These are phyloP conservation scores for Bassia scoparia DNA, from an alignment of 148 eudicot species.

Conservation along the genomic window DNA sequence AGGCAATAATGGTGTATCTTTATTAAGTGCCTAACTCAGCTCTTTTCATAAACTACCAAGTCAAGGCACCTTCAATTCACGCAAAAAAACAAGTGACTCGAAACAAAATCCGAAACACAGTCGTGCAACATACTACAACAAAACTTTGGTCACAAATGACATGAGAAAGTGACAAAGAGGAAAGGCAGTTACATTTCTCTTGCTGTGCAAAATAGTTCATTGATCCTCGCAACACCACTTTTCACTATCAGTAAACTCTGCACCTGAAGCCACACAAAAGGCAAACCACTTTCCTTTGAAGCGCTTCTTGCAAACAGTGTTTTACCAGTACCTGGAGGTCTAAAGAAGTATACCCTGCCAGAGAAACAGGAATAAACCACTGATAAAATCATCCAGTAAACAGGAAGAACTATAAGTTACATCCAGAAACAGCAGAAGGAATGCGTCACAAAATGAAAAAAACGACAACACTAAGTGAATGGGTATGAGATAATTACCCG, in stretches of 20 bases:
- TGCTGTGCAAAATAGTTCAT: constrained; percentile 72
- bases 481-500: constrained; percentile 47
- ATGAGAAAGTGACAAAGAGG: constrained; percentile 4
- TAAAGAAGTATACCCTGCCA: constrained; percentile 87
- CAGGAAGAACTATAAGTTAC: neutral
- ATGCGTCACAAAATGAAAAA: too few relatives aligned
- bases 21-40: too few relatives aligned
- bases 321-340: constrained; percentile 97
- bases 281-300: constrained; percentile 86
- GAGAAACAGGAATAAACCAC: constrained; percentile 6
- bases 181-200: constrained; percentile 68
- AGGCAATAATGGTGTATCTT: too few relatives aligned
- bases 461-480: neutral
- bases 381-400: constrained; percentile 5
- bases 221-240: constrained; percentile 86
- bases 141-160: neutral
- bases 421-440: constrained; percentile 4
- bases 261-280: constrained; percentile 96
- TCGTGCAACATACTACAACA: constrained; percentile 4
- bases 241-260: constrained; percentile 93
- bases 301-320: constrained; percentile 88
- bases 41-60: too few relatives aligned
- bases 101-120: constrained; percentile 1
- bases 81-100: constrained; percentile 1
- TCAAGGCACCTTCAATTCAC: too few relatives aligned